Percentiles rank a stretch among this genome's conserved stretches.
These are phyloP conservation scores for Gossypium davidsonii DNA, from an alignment of 441 rosid species.

Conservation along the genomic window DNA sequence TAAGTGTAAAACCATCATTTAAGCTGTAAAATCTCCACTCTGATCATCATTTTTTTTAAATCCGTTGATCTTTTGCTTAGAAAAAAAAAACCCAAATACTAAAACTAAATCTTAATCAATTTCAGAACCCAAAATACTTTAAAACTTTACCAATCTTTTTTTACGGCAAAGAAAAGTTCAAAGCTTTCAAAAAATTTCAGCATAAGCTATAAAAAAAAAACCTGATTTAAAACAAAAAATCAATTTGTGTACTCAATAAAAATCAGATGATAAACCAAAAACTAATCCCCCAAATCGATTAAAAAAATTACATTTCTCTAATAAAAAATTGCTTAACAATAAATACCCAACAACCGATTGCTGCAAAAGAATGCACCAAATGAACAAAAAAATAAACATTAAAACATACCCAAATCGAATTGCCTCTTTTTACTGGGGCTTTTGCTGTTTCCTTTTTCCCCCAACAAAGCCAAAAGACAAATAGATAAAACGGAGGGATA, in stretches of 20 bases:
- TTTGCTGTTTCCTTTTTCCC: neutral
- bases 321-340: neutral
- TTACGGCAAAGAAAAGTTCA: neutral
- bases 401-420: constrained; percentile 6
- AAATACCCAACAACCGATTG: constrained; percentile 19
- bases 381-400: neutral
- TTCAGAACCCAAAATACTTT: neutral
- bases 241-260: neutral
- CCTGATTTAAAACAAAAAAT: constrained; percentile 3
- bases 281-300: neutral
- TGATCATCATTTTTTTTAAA: neutral
- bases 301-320: neutral
- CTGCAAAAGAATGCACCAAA: constrained; percentile 20
- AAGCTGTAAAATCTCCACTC: neutral
- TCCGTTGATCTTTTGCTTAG: neutral
- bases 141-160: neutral
- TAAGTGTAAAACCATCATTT: neutral
- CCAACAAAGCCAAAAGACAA: constrained; percentile 3
- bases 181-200: neutral
- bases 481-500: neutral
- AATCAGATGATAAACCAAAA: constrained; percentile 20
- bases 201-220: neutral
- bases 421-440: constrained; percentile 1
- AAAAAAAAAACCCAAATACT: neutral
- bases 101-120: constrained; percentile 3